Evolutionary conservation across 2,329 filamentous ascomycete species (phyloP), one percentile per base, ranked within the genome.

Genomic region (Truncatella angustata): DNA sequence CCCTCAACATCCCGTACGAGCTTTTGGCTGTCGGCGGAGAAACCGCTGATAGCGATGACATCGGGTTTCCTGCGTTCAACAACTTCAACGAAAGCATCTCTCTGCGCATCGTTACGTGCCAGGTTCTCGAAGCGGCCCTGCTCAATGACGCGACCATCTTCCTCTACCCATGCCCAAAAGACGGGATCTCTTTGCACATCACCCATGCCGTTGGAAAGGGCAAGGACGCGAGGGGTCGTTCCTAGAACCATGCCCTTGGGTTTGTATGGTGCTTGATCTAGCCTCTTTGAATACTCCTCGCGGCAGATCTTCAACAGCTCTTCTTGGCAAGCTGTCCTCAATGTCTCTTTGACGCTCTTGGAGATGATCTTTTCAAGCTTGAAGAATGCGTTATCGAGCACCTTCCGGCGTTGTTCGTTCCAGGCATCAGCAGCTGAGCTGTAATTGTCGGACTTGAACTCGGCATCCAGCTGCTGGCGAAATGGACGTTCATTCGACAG

Each of bases 191-290:
- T 84, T 50, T 71, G 73, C 14, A 80, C 74, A 60, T 88, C 84
- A 12, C 89, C 90, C 69, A 86, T 86, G 50, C 94, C 94, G 61
- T 92, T 95, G 3, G 92, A 93, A 20, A 99, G 72, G 4, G 92
- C 84, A 44, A 99, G 80, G 4, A 97, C 91, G 28, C 93, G 87
- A 42, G 94, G 92, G 5, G 87, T 82, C 0, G 92, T 96, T 23
- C 94, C 94, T 35, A 96, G 77, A 18, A 91, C 82, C 82, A 97
- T 91, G 9, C 91, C 92, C 70, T 93, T 92, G 4, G 94, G 92
- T 70, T 97, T 96, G 73, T 92, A 96, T 0, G 94, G 94, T 7
- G 94, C 92, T 71, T 99, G 94, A 63, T 99, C 94, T 21, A 99
- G 83, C 66, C 91, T 89, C 69, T 88, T 87, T 39, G 87, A 88